A percentile compares a stretch with the other conserved stretches of the same genome.
phyloP scores from a whole-genome alignment of 2,329 filamentous ascomycete genomes.

The Alternaria incomplexa region DNA sequence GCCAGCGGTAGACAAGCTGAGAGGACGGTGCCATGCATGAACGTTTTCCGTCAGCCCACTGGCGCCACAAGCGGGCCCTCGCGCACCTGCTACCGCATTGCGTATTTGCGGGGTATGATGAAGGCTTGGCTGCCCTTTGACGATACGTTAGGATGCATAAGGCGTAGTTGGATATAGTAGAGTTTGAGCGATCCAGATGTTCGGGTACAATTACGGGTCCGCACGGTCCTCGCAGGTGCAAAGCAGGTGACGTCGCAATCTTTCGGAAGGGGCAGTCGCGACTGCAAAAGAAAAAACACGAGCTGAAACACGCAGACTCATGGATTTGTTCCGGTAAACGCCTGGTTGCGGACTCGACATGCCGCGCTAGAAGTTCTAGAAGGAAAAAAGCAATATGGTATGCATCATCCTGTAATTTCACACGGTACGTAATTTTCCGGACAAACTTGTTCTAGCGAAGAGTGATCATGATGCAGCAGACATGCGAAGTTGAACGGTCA shows the following conservation, averaged over 20 bases:
- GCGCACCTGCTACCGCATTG: conserved; percentile 15
- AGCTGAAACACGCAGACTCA: conserved; percentile 14
- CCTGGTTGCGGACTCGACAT: neutral
- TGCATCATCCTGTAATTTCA: conserved; percentile 16
- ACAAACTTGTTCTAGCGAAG: neutral
- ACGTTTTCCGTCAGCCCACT: conserved; percentile 15
- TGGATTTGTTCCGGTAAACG: conserved; percentile 5
- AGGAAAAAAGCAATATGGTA: conserved; percentile 12
- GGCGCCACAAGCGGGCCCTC: conserved; percentile 16
- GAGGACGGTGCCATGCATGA: conserved; percentile 22
- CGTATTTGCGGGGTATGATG: conserved; percentile 16
- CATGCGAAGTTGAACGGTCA: conserved; percentile 3
- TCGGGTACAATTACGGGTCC: conserved; percentile 3
- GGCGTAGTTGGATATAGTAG: conserved; percentile 8
- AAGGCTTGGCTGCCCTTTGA: conserved; percentile 2
- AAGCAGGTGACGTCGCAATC: conserved; percentile 10
- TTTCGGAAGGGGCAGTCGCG: neutral
- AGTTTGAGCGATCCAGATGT: conserved; percentile 8
- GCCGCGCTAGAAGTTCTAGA: conserved; percentile 13
- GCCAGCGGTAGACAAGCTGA: conserved; percentile 13
- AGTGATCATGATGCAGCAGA: neutral
- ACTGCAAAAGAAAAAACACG: conserved; percentile 3
- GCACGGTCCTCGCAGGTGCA: conserved; percentile 1
- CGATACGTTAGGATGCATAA: conserved; percentile 5
- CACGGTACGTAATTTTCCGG: conserved; percentile 7